Evolutionary conservation across 1,284 basidiomycete species (phyloP), one percentile per base, ranked within the genome.

Genomic region (Ceratobasidium theobromae): DNA sequence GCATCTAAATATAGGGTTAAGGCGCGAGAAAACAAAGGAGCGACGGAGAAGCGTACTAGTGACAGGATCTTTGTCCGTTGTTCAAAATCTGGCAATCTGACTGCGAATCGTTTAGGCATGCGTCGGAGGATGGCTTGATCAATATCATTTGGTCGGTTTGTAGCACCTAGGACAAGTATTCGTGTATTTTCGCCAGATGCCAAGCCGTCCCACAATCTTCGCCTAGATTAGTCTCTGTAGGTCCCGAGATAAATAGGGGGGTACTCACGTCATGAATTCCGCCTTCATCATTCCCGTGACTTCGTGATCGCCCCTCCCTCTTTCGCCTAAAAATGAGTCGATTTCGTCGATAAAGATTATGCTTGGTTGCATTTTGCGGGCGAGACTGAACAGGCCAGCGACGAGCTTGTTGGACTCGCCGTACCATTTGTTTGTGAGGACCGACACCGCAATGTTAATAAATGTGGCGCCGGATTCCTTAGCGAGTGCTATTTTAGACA

Each of bases 211-310:
- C 97, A 99, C 38, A 98, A 80, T 2, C 93, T 95, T 72, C 8
- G 32, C 28, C 30, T 38, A 32, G 58, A 21, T 65, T 32, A 67
- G n/a, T 16, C 54, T 48, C 30, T 38, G 6, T 67, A 41, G 23
- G 45, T 57, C 53, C 35, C 46, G 67, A 25, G 33, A 18, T 11
- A 54, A 52, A 27, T n/a, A 12, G 14, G 21, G 21, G 66, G 25
- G 4, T 11, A 79, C 91, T 72, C 77, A 93, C 87, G 94, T 97
- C 95, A 99, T 98, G 76, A 99, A 99, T 43, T 99, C 96, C 1
- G 96, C 96, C 79, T 99, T 99, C 87, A 99, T 97, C 95, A 98
- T 98, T 4, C 89, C 93, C 27, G 95, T 98, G 51, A 95, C 96
- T 74, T 99, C 97, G 76, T 99, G 97, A 74, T 99, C 97, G 60